Conservation (phyloP, 768 basidiomycete species). For the Rossbeevera mucosa region DNA sequence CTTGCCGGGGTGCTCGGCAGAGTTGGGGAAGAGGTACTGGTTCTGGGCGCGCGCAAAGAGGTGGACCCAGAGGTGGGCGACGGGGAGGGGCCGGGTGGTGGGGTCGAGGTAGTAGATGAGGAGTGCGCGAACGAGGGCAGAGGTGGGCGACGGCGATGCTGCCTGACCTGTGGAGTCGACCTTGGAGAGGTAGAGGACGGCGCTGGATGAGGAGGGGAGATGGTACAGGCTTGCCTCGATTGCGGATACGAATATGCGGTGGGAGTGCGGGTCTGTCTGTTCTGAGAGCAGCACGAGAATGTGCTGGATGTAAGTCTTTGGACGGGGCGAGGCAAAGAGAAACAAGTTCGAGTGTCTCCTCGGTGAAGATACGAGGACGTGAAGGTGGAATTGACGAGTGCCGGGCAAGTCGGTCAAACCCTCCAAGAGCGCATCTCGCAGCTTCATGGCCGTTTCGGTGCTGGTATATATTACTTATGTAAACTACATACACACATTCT, state of each 20-base stretch:
- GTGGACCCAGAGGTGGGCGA: constrained; percentile 69
- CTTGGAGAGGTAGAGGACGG: constrained; percentile 88
- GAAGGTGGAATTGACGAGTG: constrained; percentile 66
- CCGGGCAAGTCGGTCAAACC: constrained; percentile 58
- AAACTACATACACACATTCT: no score
- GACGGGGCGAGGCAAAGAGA: constrained; percentile 66
- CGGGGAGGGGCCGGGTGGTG: constrained; percentile 53
- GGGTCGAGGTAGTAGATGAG: constrained; percentile 61
- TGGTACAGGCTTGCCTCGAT: constrained; percentile 76
- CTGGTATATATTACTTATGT: no score
- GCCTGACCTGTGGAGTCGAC: constrained; percentile 89
- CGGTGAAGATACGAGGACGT: constrained; percentile 66
- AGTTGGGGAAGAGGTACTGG: constrained; percentile 94
- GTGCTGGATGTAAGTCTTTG: constrained; percentile 68
- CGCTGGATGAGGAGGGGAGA: constrained; percentile 61
- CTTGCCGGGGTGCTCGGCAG: constrained; percentile 64
- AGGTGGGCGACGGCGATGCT: constrained; percentile 59
- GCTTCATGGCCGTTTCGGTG: no score
- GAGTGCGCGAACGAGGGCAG: constrained; percentile 61
- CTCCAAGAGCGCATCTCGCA: constrained; percentile 60
- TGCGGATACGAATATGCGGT: constrained; percentile 67
- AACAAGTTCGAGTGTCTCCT: constrained; percentile 66
- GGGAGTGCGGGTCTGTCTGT: constrained; percentile 43
- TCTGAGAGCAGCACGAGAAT: constrained; percentile 73
- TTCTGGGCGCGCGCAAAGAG: constrained; percentile 86